Conservation (phyloP, 2,329 filamentous ascomycete genomes). For the Magnaporthales sp. region DNA sequence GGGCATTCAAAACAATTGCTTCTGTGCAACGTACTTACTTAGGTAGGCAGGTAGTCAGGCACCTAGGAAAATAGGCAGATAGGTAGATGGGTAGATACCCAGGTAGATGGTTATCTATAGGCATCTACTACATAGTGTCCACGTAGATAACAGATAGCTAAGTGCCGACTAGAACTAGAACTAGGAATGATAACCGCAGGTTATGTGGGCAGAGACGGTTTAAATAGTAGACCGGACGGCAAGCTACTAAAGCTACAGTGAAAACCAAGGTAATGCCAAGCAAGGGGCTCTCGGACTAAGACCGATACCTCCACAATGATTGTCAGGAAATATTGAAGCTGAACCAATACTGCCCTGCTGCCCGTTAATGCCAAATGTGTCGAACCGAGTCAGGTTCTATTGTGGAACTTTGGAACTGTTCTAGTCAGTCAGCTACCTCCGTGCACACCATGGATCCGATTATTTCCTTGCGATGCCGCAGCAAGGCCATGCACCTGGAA, state of each 20-base stretch:
- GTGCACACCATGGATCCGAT: background rate
- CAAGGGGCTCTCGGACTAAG: background rate
- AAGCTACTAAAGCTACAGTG: no score
- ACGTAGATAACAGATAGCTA: background rate
- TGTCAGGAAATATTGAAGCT: background rate
- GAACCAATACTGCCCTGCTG: background rate
- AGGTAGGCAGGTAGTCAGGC: no score
- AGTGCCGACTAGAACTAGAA: no score
- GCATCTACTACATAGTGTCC: background rate
- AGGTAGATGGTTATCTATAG: no score
- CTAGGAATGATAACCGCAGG: no score
- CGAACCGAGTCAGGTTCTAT: background rate
- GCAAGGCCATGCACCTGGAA: background rate
- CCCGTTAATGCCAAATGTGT: background rate
- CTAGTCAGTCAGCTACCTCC: background rate
- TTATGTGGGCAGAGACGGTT: background rate
- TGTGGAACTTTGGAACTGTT: background rate
- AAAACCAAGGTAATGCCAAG: background rate
- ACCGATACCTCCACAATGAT: background rate
- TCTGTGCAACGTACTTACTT: no score
- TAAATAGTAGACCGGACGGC: background rate
- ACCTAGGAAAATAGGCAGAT: no score
- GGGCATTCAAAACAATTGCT: no score
- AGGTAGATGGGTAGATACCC: no score
- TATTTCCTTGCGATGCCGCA: background rate